Percentiles rank a stretch among this genome's conserved stretches.
Conservation (phyloP, 2,329 filamentous ascomycete genomes). For the Beauveria australis region DNA sequence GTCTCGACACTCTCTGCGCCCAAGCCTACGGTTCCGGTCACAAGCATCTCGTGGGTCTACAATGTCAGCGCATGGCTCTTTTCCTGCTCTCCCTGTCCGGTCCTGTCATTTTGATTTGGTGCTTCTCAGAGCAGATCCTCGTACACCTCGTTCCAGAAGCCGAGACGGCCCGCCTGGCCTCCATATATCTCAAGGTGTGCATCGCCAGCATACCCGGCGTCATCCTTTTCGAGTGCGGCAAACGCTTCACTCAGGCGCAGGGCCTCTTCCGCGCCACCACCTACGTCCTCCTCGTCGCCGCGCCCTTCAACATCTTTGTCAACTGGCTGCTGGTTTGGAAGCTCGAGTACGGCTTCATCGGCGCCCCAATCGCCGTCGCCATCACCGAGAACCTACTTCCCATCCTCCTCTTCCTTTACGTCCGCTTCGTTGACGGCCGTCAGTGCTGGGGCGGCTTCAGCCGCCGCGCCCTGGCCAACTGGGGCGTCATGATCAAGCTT, state of each 20-base stretch:
- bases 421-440: slow-evolving; percentile 62
- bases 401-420: slow-evolving; percentile 67
- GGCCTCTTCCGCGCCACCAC: slow-evolving; percentile 72
- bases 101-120: slow-evolving; percentile 66
- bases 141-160: slow-evolving; percentile 32
- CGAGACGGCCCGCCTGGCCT: slow-evolving; percentile 61
- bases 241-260: slow-evolving; percentile 76
- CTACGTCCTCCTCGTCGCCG: slow-evolving; percentile 67
- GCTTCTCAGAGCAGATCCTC: slow-evolving; percentile 59
- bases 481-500: slow-evolving; percentile 75
- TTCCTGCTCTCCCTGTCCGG: slow-evolving; percentile 66
- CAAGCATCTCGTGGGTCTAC: slow-evolving; percentile 77
- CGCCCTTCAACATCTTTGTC: slow-evolving; percentile 68
- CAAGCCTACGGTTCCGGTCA: slow-evolving; percentile 91
- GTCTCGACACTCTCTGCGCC: slow-evolving; percentile 83
- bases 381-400: slow-evolving; percentile 74
- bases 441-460: slow-evolving; percentile 83
- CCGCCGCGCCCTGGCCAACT: slow-evolving; percentile 61
- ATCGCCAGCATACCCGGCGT: slow-evolving; percentile 68
- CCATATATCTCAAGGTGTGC: slow-evolving; percentile 63
- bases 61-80: slow-evolving; percentile 72
- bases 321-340: slow-evolving; percentile 76
- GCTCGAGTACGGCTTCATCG: slow-evolving; percentile 61
- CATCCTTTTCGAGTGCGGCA: slow-evolving; percentile 68
- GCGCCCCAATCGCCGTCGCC: slow-evolving; percentile 72